phyloP scores from a whole-genome alignment of 805 yeast species.

The Tetrapisispora arboricola region DNA sequence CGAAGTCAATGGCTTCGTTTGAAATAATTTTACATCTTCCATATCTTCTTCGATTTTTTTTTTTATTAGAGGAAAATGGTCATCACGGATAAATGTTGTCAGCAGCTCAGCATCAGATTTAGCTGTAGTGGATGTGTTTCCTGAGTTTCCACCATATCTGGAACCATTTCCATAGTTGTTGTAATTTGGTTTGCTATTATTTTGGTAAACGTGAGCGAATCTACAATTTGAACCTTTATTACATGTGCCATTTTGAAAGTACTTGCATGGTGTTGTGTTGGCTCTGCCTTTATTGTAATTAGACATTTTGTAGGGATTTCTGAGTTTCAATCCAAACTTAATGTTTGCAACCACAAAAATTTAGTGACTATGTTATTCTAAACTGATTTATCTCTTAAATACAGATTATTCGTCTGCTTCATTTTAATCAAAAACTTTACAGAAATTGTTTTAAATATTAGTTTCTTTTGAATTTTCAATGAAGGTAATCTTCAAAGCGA shows the following conservation, averaged over 20 bases:
- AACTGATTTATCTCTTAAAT: too few species aligned
- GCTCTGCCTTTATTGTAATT: constrained; percentile 6
- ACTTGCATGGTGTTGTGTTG: constrained; percentile 33
- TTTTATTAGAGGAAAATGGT: constrained; percentile 16
- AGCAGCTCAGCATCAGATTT: constrained; percentile 12
- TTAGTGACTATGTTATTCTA: too few species aligned
- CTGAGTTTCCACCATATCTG: not conserved
- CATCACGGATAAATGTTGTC: constrained; percentile 18
- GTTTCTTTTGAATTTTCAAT: too few species aligned
- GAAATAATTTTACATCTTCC: constrained; percentile 13
- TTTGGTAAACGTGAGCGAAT: constrained; percentile 32
- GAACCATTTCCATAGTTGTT: not conserved
- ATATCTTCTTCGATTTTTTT: constrained; percentile 24
- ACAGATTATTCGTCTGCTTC: too few species aligned
- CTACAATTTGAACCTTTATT: constrained; percentile 35
- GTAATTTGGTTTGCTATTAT: not conserved
- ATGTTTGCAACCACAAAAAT: too few species aligned
- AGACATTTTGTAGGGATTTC: constrained; percentile 1
- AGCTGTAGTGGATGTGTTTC: not conserved
- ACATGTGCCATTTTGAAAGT: constrained; percentile 35
- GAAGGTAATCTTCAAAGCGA: too few species aligned
- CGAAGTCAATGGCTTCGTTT: constrained; percentile 31
- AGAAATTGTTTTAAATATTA: too few species aligned
- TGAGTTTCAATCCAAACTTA: too few species aligned
- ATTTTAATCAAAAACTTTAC: too few species aligned